phyloP scores from a whole-genome alignment of 1,284 basidiomycete species.

The Macrocybe sp. region DNA sequence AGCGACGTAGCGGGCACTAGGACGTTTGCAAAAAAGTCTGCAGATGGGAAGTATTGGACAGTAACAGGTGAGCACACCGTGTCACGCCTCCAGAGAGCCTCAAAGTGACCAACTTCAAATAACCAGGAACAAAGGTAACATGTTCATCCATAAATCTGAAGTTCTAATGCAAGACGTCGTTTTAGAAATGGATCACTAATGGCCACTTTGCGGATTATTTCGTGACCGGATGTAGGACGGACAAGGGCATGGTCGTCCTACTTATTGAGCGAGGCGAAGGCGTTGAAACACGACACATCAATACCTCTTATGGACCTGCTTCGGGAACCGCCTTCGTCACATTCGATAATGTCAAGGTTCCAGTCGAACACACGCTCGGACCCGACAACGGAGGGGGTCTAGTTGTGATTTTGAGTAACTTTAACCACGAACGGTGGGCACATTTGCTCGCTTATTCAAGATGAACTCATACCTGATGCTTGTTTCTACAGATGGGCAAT shows the following conservation, averaged over 20 bases:
- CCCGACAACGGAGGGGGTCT: constrained; percentile 69
- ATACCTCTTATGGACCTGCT: constrained; percentile 65
- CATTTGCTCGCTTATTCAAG: constrained; percentile 1
- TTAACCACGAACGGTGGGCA: constrained; percentile 26
- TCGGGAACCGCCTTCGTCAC: constrained; percentile 79
- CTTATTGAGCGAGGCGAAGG: constrained; percentile 51
- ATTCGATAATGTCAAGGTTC: constrained; percentile 80
- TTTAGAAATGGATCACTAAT: constrained; percentile 79
- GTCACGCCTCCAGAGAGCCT: not conserved
- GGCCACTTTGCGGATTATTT: constrained; percentile 53
- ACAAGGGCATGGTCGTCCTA: constrained; percentile 74
- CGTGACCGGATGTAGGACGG: constrained; percentile 54
- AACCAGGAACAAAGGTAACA: not conserved
- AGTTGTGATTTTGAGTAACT: constrained; percentile 51
- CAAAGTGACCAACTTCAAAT: no score
- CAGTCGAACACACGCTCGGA: constrained; percentile 76
- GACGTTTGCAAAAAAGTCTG: constrained; percentile 72
- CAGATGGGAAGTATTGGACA: constrained; percentile 75
- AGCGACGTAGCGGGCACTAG: constrained; percentile 76
- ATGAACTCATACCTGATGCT: not conserved
- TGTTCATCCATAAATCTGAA: constrained; percentile 2
- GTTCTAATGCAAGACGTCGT: not conserved
- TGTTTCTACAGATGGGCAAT: constrained; percentile 31
- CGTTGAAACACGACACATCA: constrained; percentile 75
- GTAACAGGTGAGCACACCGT: constrained; percentile 50